Percentiles rank a stretch among this genome's conserved stretches.
Conservation (phyloP, 768 basidiomycete genomes). For the Phylloporus arenicola region DNA sequence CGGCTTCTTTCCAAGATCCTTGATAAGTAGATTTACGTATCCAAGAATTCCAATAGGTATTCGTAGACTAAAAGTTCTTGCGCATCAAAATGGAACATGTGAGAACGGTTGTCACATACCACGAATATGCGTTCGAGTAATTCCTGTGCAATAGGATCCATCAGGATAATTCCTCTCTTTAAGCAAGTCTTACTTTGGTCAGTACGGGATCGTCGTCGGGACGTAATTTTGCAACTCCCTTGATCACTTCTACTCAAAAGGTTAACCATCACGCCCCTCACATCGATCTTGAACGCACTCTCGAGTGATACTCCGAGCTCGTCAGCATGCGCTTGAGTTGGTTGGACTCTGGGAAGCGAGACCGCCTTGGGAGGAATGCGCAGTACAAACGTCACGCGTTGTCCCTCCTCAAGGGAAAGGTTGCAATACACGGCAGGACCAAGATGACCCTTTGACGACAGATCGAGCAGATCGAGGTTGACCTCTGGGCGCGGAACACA, state of each 20-base stretch:
- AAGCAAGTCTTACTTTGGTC: constrained; percentile 43
- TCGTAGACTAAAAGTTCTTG: constrained; percentile 49
- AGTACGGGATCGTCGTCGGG: constrained; percentile 67
- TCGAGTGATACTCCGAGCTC: constrained; percentile 43
- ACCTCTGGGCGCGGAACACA: constrained; percentile 49
- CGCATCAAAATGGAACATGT: not conserved
- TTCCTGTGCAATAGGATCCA: constrained; percentile 33
- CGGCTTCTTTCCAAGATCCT: constrained; percentile 94
- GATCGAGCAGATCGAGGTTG: constrained; percentile 55
- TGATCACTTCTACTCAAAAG: constrained; percentile 34
- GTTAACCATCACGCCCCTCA: constrained; percentile 3
- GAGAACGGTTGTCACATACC: constrained; percentile 30
- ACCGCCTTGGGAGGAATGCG: constrained; percentile 54
- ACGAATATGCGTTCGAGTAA: constrained; percentile 53
- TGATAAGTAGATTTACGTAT: constrained; percentile 83
- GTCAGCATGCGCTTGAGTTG: constrained; percentile 38
- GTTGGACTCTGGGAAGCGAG: constrained; percentile 11
- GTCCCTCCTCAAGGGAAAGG: constrained; percentile 73
- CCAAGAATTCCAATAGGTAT: constrained; percentile 85
- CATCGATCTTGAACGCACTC: constrained; percentile 25
- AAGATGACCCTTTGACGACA: constrained; percentile 66
- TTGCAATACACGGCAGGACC: constrained; percentile 58
- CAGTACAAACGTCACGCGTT: constrained; percentile 85
- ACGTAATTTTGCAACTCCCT: constrained; percentile 41
- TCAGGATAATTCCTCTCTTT: not conserved